Conservation (phyloP, 2,329 filamentous ascomycete species). For the Rutstroemia sydowiana region DNA sequence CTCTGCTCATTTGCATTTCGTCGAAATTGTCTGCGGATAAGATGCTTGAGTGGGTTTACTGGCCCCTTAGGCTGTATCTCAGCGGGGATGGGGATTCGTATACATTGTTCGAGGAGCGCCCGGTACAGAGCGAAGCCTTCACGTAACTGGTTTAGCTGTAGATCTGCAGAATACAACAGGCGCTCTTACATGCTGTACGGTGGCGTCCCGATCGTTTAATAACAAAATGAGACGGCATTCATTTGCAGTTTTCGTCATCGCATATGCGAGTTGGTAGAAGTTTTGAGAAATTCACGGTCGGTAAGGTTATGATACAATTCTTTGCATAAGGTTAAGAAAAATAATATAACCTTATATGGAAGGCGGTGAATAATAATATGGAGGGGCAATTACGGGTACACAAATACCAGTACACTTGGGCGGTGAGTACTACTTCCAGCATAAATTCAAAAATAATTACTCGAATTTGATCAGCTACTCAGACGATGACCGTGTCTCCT, state of each 20-base stretch:
- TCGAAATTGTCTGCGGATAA: conserved; percentile 56
- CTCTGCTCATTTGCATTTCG: conserved; percentile 52
- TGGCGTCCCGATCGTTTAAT: conserved; percentile 42
- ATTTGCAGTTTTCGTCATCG: conserved; percentile 14
- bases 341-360: no score
- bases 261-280: background rate
- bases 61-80: conserved; percentile 33
- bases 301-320: no score
- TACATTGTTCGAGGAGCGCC: conserved; percentile 55
- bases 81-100: conserved; percentile 44
- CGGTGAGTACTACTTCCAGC: no score
- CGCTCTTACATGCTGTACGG: conserved; percentile 41
- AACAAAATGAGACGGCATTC: conserved; percentile 39
- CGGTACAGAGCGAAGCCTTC: conserved; percentile 65
- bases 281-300: no score
- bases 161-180: background rate
- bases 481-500: no score
- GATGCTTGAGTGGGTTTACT: conserved; percentile 42
- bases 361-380: no score
- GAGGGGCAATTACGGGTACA: no score
- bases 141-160: background rate
- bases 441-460: no score
- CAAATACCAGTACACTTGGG: no score
- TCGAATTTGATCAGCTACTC: no score
- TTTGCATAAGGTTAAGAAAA: no score